A percentile compares a stretch with the other conserved stretches of the same genome.
Conservation (phyloP, 2,329 filamentous ascomycete species). For the Sclerotinia subarctica region DNA sequence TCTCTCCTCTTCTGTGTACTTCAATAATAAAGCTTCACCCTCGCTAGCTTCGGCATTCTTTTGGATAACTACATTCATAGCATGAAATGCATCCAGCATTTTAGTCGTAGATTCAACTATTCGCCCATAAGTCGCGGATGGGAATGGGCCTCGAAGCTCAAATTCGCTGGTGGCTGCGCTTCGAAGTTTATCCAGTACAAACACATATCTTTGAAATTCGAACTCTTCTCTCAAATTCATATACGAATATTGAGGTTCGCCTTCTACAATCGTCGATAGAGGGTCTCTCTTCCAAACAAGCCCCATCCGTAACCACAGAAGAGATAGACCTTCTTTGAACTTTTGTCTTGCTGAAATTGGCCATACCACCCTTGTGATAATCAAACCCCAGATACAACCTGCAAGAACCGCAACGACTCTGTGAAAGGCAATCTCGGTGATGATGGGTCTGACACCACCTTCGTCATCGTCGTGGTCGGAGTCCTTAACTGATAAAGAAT, state of each 20-base stretch:
- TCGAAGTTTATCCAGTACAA: slow-evolving; percentile 70
- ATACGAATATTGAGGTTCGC: slow-evolving; percentile 59
- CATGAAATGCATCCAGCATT: slow-evolving; percentile 90
- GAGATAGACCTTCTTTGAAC: slow-evolving; percentile 81
- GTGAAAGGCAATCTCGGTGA: slow-evolving; percentile 83
- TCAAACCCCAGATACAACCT: slow-evolving; percentile 87
- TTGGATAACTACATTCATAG: slow-evolving; percentile 88
- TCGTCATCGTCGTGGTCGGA: slow-evolving; percentile 84
- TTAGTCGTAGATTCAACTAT: slow-evolving; percentile 78
- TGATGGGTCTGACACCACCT: slow-evolving; percentile 77
- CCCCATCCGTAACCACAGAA: slow-evolving; percentile 93
- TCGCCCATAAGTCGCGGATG: slow-evolving; percentile 65
- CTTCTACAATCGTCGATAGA: slow-evolving; percentile 67
- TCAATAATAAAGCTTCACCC: slow-evolving; percentile 77
- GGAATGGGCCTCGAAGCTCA: slow-evolving; percentile 83
- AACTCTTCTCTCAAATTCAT: slow-evolving; percentile 87
- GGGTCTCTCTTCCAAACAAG: slow-evolving; percentile 96
- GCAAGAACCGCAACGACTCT: slow-evolving; percentile 81
- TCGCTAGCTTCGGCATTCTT: slow-evolving; percentile 72
- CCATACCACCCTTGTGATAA: slow-evolving; percentile 87
- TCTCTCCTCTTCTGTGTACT: slow-evolving; percentile 76
- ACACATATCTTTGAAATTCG: slow-evolving; percentile 75
- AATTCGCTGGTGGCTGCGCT: slow-evolving; percentile 78
- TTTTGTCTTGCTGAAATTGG: slow-evolving; percentile 87
- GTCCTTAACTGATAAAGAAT: slow-evolving; percentile 78